A percentile compares a stretch with the other conserved stretches of the same genome.
These are phyloP conservation scores for Camellia lanceoleosa DNA, from an alignment of 148 eudicot genomes.

Conservation along the genomic window DNA sequence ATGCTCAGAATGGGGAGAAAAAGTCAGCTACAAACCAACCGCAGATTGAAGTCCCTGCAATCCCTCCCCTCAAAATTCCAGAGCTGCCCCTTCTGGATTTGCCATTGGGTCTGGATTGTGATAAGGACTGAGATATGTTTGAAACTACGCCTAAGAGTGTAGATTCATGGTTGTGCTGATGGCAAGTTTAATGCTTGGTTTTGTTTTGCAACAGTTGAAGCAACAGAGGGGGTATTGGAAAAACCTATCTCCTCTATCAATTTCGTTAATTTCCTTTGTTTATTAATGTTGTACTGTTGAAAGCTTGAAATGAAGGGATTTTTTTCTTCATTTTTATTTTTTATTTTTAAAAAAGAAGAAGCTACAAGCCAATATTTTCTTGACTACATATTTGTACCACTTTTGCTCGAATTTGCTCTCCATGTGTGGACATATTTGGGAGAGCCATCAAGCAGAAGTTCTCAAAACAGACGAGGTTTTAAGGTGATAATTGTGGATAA, in stretches of 20 bases:
- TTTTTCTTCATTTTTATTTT: too few species aligned
- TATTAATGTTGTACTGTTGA: too few species aligned
- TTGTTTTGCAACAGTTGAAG: neutral
- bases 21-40: slow-evolving; percentile 17
- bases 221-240: neutral
- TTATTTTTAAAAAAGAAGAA: too few species aligned
- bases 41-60: slow-evolving; percentile 17
- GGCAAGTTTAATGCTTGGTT: neutral
- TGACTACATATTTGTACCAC: too few species aligned
- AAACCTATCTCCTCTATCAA: neutral
- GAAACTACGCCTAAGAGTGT: neutral
- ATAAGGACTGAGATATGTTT: slow-evolving; percentile 20
- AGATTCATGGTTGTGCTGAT: neutral
- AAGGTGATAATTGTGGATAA: too few species aligned
- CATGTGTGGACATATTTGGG: too few species aligned
- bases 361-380: too few species aligned
- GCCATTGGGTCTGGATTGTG: slow-evolving; percentile 25
- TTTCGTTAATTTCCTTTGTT: neutral
- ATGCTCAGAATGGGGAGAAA: slow-evolving; percentile 14
- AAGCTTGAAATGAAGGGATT: too few species aligned
- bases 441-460: too few species aligned
- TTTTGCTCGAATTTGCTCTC: too few species aligned
- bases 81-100: slow-evolving; percentile 37
- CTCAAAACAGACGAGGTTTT: too few species aligned
- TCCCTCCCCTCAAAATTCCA: slow-evolving; percentile 31